Base-by-base conservation (phyloP, 306 rosid species). In the Bauhinia variegata region DNA sequence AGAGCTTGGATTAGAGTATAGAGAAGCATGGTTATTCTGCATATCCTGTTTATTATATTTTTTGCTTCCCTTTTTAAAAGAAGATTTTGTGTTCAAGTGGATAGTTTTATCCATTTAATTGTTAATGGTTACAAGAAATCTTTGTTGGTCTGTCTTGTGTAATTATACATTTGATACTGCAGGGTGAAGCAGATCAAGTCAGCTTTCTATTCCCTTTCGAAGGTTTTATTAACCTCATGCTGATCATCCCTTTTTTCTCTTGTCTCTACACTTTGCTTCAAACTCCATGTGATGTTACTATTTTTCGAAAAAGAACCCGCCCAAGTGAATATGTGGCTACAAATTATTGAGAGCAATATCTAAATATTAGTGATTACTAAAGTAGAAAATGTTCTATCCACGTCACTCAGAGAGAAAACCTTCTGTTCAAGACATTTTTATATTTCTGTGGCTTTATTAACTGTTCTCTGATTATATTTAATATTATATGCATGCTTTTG, bases 141-240 rank as follows among this genome's bases (percentile, higher is more conserved):
- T n/a, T n/a, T n/a, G n/a, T n/a, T n/a, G n/a, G n/a, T n/a, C n/a
- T n/a, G 33, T 66, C 68, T 59, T 51, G 39, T 38, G 5, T 57
- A 19, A 48, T 71, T 63, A 19, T 51, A 31, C 60, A 47, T 2
- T 48, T 58, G 44, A 53, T 71, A 75, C 39, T 67, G 82, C 84
- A 86, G 96, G 77, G 79, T 83, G 85, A 82, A 85, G 82, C 95
- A 87, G 85, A 89, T 89, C 84, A 89, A 85, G 61, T 89, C 96
- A 34, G 88, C 96, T n/a, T 89, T 87, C 85, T 89, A 89, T 78
- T 65, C 91, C 55, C 63, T 89, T 77, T 33, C 88, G 39, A 89
- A 89, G 96, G 96, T 87, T 69, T 54, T 54, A 34, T 30, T 54
- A 57, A 11, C 33, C 34, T 68, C 38, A 3, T 53, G 47, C 63